Percentiles rank a stretch among this genome's conserved stretches.
phyloP scores from a whole-genome alignment of 2,329 filamentous ascomycete genomes.

The Penicillium sp. region DNA sequence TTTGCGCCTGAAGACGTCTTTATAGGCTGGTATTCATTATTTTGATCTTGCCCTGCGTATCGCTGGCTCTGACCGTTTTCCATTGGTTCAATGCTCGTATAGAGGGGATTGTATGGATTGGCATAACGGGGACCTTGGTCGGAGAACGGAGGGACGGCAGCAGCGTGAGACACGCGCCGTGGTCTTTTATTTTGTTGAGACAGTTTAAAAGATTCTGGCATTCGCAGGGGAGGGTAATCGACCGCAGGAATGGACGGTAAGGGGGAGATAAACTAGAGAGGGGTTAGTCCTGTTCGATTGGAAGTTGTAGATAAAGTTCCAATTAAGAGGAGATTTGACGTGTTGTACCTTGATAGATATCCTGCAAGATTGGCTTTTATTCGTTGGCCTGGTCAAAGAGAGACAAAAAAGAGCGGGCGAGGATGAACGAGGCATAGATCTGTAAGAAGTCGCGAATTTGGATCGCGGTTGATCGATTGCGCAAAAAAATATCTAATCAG shows the following conservation, averaged over 20 bases:
- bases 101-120: slow-evolving; percentile 1
- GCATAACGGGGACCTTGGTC: slow-evolving; percentile 1
- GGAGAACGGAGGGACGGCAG: not conserved
- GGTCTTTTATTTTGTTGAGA: slow-evolving; percentile 12
- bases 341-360: not conserved
- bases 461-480: not conserved
- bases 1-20: not conserved
- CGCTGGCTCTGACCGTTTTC: not conserved
- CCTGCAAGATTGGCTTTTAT: not conserved
- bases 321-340: not conserved
- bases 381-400: not conserved
- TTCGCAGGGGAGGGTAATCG: not conserved
- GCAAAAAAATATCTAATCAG: slow-evolving; percentile 23
- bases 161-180: slow-evolving; percentile 12
- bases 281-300: not conserved
- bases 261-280: not conserved
- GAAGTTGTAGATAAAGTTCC: not conserved
- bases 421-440: not conserved
- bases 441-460: too few species aligned
- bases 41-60: not conserved
- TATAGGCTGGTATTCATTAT: not conserved
- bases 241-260: not conserved
- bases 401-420: not conserved
- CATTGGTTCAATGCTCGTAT: not conserved
- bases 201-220: slow-evolving; percentile 10